These are phyloP conservation scores for bread wheat (Triticum aestivum) DNA, from an alignment of 176 grass and related monocot species.

Conservation along the genomic window IWGSC_CS_RefSeq_v2.1 NC_057806.1:676087945-676088444, in stretches of 20 bases:
- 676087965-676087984: neutral
- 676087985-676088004: neutral
- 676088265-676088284: conserved; percentile 67
- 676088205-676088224: conserved; percentile 57
- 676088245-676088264: neutral
- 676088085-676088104: conserved; percentile 34
- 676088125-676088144: conserved; percentile 51
- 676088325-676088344: conserved; percentile 50
- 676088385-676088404: conserved; percentile 46
- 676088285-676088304: conserved; percentile 67
- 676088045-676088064: neutral
- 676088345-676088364: conserved; percentile 50
- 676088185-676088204: conserved; percentile 50
- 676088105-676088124: conserved; percentile 37
- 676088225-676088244: conserved; percentile 32
- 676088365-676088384: conserved; percentile 56
- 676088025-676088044: neutral
- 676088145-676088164: conserved; percentile 44
- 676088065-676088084: neutral
- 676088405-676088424: conserved; percentile 47
- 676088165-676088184: conserved; percentile 43
- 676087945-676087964: neutral
- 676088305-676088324: conserved; percentile 19
- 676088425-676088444: conserved; percentile 50
- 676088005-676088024: too few relatives aligned